Evolutionary conservation across 768 basidiomycete genomes (phyloP), one percentile per base, ranked within the genome.

Genomic region (Pulveroboletus sp.): DNA sequence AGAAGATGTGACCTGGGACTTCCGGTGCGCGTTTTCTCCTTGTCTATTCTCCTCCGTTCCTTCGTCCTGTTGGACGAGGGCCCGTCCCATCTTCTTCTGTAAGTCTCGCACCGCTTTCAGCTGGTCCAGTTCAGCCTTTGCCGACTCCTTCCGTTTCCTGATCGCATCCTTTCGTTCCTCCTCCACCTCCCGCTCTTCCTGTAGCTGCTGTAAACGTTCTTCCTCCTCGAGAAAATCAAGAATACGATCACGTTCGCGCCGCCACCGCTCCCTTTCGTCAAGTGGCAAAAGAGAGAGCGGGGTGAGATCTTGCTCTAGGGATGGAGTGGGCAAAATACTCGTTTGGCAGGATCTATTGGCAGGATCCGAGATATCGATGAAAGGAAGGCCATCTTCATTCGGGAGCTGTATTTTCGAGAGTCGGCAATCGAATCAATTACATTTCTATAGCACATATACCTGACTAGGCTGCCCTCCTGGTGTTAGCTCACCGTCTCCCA

Each of bases 61-160:
- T 6, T 73, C 66, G 14, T 42, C 46, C 49, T 75, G 75, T 40
- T 66, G 65, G 36, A 89, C 50, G 35, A 90, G 71, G 0, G 85
- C 81, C 56, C 76, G 81, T 3, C 86, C 88, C 85, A 91, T 87
- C 69, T 81, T 86, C 72, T 81, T 85, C 64, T 88, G 86, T 63
- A 88, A 68, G 50, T 83, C 73, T 36, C 65, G 69, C 17, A 70
- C 62, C 17, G 66, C 62, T 49, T 68, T 73, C 26, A 75, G 46
- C 37, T 53, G 67, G 35, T 74, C 70, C 49, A 74, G 60, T 49
- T 77, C 73, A 60, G 65, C 43, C 54, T 67, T 70, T 14, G 74
- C 74, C 5, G 74, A 78, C 53, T 78, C 73, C 57, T 73, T 79
- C 24, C 76, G 73, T 58, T 74, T 77, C 56, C 72, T 77, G 17